phyloP scores from a whole-genome alignment of 192 early-diverging fungal genomes.

The Coemansia biformis region DNA sequence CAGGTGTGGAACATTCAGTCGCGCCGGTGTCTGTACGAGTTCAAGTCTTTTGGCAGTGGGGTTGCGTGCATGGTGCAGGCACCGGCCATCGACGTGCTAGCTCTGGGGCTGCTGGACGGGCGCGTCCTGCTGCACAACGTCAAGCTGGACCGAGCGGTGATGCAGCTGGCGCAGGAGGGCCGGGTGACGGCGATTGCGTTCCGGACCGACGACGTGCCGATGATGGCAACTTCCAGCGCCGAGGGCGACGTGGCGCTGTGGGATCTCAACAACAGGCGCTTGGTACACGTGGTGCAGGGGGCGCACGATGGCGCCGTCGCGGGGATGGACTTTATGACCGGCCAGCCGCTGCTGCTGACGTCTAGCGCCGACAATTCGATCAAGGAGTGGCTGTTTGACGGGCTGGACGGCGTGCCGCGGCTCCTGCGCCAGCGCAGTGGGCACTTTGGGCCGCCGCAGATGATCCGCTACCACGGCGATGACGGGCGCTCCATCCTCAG shows the following conservation, averaged over 20 bases:
- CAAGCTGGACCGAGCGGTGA: slow-evolving; percentile 68
- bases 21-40: slow-evolving; percentile 75
- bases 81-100: slow-evolving; percentile 90
- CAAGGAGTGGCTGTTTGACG: slow-evolving; percentile 97
- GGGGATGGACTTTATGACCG: slow-evolving; percentile 71
- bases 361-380: slow-evolving; percentile 87
- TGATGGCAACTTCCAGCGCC: slow-evolving; percentile 88
- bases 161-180: slow-evolving; percentile 76
- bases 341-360: slow-evolving; percentile 82
- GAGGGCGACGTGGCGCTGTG: slow-evolving; percentile 87
- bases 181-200: slow-evolving; percentile 88
- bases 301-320: slow-evolving; percentile 79
- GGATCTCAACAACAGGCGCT: slow-evolving; percentile 76
- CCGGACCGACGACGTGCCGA: slow-evolving; percentile 76
- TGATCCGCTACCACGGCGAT: slow-evolving; percentile 69
- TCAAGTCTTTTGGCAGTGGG: slow-evolving; percentile 66
- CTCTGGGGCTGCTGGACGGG: slow-evolving; percentile 86
- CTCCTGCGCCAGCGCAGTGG: slow-evolving; percentile 81
- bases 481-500: slow-evolving; percentile 72
- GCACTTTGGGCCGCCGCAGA: slow-evolving; percentile 78
- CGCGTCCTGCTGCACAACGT: slow-evolving; percentile 82
- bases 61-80: slow-evolving; percentile 79
- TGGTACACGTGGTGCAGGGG: slow-evolving; percentile 75
- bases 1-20: slow-evolving; percentile 90
- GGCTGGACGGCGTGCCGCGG: slow-evolving; percentile 68